A percentile compares a stretch with the other conserved stretches of the same genome.
These are phyloP conservation scores for Daldinia caldariorum DNA, from an alignment of 495 filamentous ascomycete genomes.

Conservation along the genomic window DNA sequence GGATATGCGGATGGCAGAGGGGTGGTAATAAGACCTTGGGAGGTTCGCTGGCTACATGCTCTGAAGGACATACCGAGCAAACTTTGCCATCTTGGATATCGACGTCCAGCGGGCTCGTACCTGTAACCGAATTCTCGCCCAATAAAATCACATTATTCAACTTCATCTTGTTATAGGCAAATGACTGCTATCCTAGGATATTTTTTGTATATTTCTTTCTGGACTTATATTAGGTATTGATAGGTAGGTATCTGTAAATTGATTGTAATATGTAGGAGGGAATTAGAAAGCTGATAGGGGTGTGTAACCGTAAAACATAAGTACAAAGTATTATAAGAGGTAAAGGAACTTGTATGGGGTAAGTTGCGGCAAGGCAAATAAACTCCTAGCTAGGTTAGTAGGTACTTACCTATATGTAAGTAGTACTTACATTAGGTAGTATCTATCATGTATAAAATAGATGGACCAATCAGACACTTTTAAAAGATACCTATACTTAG, in stretches of 20 bases:
- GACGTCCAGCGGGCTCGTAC: conserved; percentile 28
- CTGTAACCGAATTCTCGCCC: background rate
- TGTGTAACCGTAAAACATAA: too few relatives aligned
- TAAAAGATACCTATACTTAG: background rate
- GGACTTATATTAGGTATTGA: too few relatives aligned
- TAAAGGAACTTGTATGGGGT: too few relatives aligned
- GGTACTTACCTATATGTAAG: too few relatives aligned
- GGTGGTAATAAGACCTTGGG: conserved; percentile 62
- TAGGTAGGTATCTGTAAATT: too few relatives aligned
- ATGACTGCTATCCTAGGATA: background rate
- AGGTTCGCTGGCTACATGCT: conserved; percentile 17
- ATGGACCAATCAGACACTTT: background rate
- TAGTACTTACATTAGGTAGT: too few relatives aligned
- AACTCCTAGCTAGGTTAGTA: too few relatives aligned
- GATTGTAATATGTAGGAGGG: too few relatives aligned
- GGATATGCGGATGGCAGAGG: conserved; percentile 79
- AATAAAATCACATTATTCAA: conserved; percentile 24
- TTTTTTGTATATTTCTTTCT: background rate
- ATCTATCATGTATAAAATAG: background rate
- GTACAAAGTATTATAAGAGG: too few relatives aligned
- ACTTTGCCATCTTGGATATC: conserved; percentile 35
- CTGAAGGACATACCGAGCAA: conserved; percentile 26
- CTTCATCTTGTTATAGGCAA: conserved; percentile 6
- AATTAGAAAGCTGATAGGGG: too few relatives aligned
- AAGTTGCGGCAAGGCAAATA: too few relatives aligned